phyloP scores from a whole-genome alignment of 140 eudicot genomes.

The Anethum foeniculum region DNA sequence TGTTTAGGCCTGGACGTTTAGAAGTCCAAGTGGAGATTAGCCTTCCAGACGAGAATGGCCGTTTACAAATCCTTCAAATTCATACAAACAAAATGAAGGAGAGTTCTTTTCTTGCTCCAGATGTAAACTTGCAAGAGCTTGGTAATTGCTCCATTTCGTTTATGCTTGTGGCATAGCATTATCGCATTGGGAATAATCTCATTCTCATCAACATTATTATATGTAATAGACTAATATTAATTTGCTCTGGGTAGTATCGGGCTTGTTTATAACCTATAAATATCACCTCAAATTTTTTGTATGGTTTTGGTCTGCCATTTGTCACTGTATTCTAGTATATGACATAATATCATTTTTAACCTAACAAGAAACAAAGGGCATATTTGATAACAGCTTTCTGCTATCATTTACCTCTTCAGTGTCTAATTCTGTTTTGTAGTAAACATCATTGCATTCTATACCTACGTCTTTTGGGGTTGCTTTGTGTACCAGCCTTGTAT shows the following conservation, averaged over 20 bases:
- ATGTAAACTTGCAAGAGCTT: constrained; percentile 81
- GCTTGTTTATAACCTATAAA: not conserved
- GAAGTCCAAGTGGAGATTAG: constrained; percentile 99
- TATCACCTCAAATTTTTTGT: not conserved
- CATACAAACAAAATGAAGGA: constrained; percentile 98
- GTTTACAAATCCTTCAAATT: constrained; percentile 86
- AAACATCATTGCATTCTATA: not conserved
- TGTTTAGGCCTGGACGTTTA: constrained; percentile 92
- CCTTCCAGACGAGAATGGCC: constrained; percentile 96
- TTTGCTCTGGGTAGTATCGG: not conserved
- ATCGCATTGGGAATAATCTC: not conserved
- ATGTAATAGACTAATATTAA: not conserved
- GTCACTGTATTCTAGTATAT: too few relatives aligned
- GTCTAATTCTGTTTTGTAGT: not conserved
- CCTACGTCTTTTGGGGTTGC: not conserved
- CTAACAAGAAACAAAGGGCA: not conserved
- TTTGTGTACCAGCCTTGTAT: not conserved
- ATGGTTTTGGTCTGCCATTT: not conserved
- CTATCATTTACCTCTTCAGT: not conserved
- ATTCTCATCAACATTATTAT: not conserved
- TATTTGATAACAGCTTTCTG: not conserved
- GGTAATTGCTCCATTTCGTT: constrained; percentile 40
- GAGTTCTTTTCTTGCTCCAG: constrained; percentile 92
- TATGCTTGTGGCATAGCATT: not conserved
- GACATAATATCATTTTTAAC: not conserved